Evolutionary conservation across 2,329 filamentous ascomycete genomes (phyloP), one percentile per base, ranked within the genome.

Genomic region (Pseudodiploospora longispora): DNA sequence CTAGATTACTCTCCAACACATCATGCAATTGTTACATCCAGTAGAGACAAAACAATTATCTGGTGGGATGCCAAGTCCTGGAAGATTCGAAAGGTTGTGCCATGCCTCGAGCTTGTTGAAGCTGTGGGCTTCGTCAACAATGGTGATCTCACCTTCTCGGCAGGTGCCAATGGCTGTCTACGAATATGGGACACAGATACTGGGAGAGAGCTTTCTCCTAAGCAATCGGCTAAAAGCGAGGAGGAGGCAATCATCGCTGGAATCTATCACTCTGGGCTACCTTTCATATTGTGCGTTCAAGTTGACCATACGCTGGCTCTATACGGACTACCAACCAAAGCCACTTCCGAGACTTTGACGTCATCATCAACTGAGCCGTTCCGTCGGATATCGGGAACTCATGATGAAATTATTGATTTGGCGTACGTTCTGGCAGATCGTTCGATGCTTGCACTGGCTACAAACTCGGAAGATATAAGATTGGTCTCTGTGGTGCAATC

Each of bases 331-430:
- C 75, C 58, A 40, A 76, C 53, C 43, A 65, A 67, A 47, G 57
- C 61, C 8, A 51, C 66, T 33, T 42, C 63, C 33, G 48, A 54
- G 35, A 53, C 62, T 36, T 58, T 66, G 48, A 57, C 65, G 47
- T 58, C 56, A 51, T 58, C 65, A 47, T 58, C 56, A 51, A 72
- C 59, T 55, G 69, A 65, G 59, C 85, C 67, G 1, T 75, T 86
- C 37, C 80, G 86, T 53, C 80, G 88, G 37, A 94, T 98, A 53
- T 95, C 91, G 4, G 94, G 93, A 42, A 96, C 93, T 6, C 89
- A 97, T 62, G 94, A 98, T 61, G 93, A 98, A 62, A 89, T 98
- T 42, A 96, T 98, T 53, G 94, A 98, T 59, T 70, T 98, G 31
- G 86, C 84, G 30, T 96, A 93, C 57, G 72, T 97, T 43, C 80